phyloP scores from a whole-genome alignment of 2,329 filamentous ascomycete genomes.

The Xylaria hypoxylon region DNA sequence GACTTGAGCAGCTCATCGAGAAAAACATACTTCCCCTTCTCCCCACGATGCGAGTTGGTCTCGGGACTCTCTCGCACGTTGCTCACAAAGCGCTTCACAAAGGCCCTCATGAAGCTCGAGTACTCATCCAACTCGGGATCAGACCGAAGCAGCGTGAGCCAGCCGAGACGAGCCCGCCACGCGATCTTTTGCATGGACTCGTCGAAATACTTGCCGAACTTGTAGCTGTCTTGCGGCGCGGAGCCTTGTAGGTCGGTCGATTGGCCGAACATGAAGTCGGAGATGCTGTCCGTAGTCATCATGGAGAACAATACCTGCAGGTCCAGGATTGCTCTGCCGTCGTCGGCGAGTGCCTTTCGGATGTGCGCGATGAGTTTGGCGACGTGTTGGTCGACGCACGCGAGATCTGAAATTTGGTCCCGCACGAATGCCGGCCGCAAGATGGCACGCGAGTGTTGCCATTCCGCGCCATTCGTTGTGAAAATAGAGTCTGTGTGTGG shows the following conservation, averaged over 20 bases:
- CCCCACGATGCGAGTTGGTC: constrained; percentile 52
- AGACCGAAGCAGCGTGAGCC: constrained; percentile 51
- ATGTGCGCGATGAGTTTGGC: constrained; percentile 69
- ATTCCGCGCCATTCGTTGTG: constrained; percentile 63
- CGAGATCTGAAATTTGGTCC: constrained; percentile 72
- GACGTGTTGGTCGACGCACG: constrained; percentile 77
- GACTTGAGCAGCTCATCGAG: constrained; percentile 66
- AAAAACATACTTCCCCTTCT: constrained; percentile 63
- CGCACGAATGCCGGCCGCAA: constrained; percentile 66
- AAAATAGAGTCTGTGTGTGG: constrained; percentile 60
- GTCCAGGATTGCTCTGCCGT: constrained; percentile 62
- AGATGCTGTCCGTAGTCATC: constrained; percentile 74
- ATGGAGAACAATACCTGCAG: constrained; percentile 72
- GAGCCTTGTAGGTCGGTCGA: constrained; percentile 56
- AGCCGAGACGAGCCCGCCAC: constrained; percentile 56
- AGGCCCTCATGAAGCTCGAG: constrained; percentile 57
- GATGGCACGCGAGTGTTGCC: constrained; percentile 64
- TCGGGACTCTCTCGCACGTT: constrained; percentile 52
- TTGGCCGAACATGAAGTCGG: constrained; percentile 70
- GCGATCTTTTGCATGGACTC: constrained; percentile 57
- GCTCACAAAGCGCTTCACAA: constrained; percentile 57
- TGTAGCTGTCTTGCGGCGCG: constrained; percentile 52
- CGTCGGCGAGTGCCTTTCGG: constrained; percentile 58
- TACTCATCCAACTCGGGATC: constrained; percentile 55
- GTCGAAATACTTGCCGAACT: constrained; percentile 64